Base-by-base conservation (phyloP, 1,284 basidiomycete species). In the Nidula niveotomentosa region DNA sequence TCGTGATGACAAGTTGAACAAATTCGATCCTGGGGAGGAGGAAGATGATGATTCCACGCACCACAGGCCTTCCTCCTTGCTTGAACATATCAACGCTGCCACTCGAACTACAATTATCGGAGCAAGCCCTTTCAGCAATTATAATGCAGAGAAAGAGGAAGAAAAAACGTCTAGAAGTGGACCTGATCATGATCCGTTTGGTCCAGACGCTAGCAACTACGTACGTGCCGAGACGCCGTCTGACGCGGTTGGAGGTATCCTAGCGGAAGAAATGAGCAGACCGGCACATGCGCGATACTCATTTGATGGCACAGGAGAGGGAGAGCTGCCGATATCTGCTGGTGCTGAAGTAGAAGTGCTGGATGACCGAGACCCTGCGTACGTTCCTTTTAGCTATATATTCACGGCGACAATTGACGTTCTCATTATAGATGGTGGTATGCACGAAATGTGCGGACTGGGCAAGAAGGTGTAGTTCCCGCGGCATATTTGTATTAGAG, bases 41-140 rank as follows among this genome's bases (percentile, higher is more conserved):
- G 88, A 90, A 2, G 90, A 92, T 49, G 86, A 90, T 53, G 84
- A 86, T 61, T 90, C 87, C 23, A 78, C 79, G 33, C 82, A 85
- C 59, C 85, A 89, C 67, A 81, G 90, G 8, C 84, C 93, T 47
- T 90, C 92, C 35, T 89, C 90, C 47, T 74, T 94, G 56, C 77
- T 95, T 48, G 88, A 89, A 63, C 90, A 94, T 62, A 93, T 96
- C 70, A 94, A 95, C 63, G 91, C 91, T 1, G 93, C 93, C 0
- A 92, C 85, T 1, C 80, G 90, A 37, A 87, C 81, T 0, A 90
- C 91, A 1, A 92, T 93, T 61, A 68, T 91, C 53, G 90, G 87
- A 18, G 69, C 74, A 7, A 81, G 77, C 60, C 78, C 85, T 1
- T 86, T 80, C 66, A 74, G 73, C 36, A 69, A 73, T 18, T 68